Evolutionary conservation across 1,284 basidiomycete genomes (phyloP).

Genomic region (Fomes fomentarius): DNA sequence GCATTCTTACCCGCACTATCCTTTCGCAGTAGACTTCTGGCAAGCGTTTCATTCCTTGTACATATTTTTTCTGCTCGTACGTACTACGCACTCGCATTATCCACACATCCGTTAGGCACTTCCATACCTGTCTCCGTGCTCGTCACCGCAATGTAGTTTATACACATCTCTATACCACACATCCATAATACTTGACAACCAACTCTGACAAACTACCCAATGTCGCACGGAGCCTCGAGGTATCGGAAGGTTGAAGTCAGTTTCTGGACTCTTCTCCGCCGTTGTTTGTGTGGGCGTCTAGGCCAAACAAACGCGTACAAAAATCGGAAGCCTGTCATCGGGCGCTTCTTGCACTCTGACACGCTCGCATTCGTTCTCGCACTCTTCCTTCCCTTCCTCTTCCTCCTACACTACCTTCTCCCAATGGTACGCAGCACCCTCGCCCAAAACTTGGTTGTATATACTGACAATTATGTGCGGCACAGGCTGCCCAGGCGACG

Average conservation of each 20-base stretch:
- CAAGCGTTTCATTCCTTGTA: neutral
- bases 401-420: neutral
- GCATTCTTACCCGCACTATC: neutral
- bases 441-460: too few relatives aligned
- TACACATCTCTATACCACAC: conserved; percentile 26
- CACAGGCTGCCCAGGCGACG: conserved; percentile 75
- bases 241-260: neutral
- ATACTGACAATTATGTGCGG: too few relatives aligned
- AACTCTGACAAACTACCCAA: too few relatives aligned
- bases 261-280: conserved; percentile 8
- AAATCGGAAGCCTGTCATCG: conserved; percentile 4
- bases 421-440: too few relatives aligned
- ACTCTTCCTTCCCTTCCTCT: neutral
- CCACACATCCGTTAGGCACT: too few relatives aligned
- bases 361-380: conserved; percentile 1
- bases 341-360: conserved; percentile 10
- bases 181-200: neutral
- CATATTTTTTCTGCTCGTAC: neutral
- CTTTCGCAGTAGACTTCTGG: too few relatives aligned
- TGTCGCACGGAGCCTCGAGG: too few relatives aligned
- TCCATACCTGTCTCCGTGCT: conserved; percentile 7
- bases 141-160: conserved; percentile 31
- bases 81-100: neutral
- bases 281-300: conserved; percentile 5
- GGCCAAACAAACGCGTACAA: conserved; percentile 5